Base-by-base conservation (phyloP, 176 grass and related monocot species). In the Cenchrus americanus region DNA sequence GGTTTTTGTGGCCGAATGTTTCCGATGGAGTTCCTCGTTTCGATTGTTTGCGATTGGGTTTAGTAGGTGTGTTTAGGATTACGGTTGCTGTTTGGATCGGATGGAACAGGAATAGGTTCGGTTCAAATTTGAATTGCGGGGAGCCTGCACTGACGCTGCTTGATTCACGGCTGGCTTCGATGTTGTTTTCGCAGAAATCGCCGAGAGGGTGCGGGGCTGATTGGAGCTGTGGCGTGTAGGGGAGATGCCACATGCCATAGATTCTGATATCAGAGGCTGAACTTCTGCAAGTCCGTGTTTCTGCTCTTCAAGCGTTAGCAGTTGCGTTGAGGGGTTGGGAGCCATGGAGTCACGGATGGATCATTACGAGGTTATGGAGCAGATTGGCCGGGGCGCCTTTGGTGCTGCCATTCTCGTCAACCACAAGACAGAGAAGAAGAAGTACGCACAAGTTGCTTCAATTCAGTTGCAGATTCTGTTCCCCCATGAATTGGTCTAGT, bases 371-470 rank as follows among this genome's bases (percentile, higher is more conserved):
- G 90, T 99, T 34, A 91, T 99, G 97, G 93, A 99, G 66, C 97
- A 99, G 65, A 96, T 99, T 87, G 97, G 97, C 11, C 87, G 97
- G 6, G 97, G 97, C 1, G 97, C 97, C 76, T 99, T 99, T 85
- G 97, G 97, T 37, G 93, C 97, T 22, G 97, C 97, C 55, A 99
- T 99, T 67, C 97, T 99, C n/a, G 97, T 99, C 53, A 99, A 96
- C 86, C 93, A 99, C 84, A 99, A 94, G 84, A 89, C 77, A 17
- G 97, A 99, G 90, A 99, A 94, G 84, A 94, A 90, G 81, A 99
- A 75, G 97, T 96, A 91, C 52, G 84, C 69, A 10, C 66, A 30
- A 79, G 11, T 47, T 76, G 69, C 24, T 89, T 82, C 27, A 62
- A 22, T 49, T 52, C 61, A 61, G 10, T 48, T 58, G 9, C 40